Base-by-base conservation (phyloP, 225 moss, liverwort and hornwort genomes). In the Physcomitrellopsis africana region DNA sequence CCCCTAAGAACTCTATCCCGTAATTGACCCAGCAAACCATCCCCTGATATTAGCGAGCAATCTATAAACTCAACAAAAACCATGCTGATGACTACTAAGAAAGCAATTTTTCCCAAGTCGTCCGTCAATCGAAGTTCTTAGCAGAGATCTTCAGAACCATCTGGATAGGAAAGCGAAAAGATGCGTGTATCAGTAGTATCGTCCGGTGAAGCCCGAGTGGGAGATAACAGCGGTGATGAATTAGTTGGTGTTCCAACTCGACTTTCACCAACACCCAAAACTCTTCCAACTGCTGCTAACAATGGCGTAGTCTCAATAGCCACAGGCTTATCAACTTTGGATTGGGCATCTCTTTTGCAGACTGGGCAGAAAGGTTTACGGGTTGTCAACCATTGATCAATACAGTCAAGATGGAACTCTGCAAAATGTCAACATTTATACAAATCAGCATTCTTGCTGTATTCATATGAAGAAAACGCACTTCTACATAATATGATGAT, bases 381-480 rank as follows among this genome's bases (percentile, higher is more conserved):
- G 45, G 90, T 97, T 67, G 89, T 89, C 80, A 97, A 70, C 96
- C 96, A 97, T 41, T 94, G 96, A 64, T 97, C 96, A 79, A 97
- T 92, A 60, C 96, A 97, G 2, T 84, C 88, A 24, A 86, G 76
- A 75, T 97, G 96, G 79, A 97, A 97, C 74, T 94, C 96, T 97
- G 96, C 84, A 82, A 77, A 37, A 9, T 60, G 41, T 8, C 52
- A 78, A 32, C 83, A 52, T n/a, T 47, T 17, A 51, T 1, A 4
- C 14, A 16, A 19, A 46, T 81, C 20, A 79, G 68, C 4, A 26
- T 37, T 37, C 32, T 37, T 37, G 32, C 32, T 37, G 32, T 2
- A 37, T 5, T 37, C 32, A 37, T 37, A 7, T 37, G 4, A 37
- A 7, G 32, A 37, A 7, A 37, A 37, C 32, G 32, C 2, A 37